A percentile compares a stretch with the other conserved stretches of the same genome.
Conservation (phyloP, 768 basidiomycete genomes). For the Cystoderma amianthinum region DNA sequence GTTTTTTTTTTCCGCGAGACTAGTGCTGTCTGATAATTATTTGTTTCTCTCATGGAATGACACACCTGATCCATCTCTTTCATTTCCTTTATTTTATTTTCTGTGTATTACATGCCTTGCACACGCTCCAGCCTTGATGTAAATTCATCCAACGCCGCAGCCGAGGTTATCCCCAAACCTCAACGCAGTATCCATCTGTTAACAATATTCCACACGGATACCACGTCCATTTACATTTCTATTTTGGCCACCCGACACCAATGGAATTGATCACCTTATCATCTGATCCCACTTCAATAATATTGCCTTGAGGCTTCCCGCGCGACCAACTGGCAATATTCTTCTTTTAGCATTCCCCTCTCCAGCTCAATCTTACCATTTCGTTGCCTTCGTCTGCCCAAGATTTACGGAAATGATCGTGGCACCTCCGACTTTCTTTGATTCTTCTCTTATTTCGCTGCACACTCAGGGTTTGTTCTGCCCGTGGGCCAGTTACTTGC, state of each 20-base stretch:
- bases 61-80: constrained; percentile 20
- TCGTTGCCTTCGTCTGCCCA: neutral
- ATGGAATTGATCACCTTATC: neutral
- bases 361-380: neutral
- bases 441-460: constrained; percentile 1
- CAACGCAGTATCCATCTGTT: neutral
- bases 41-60: constrained; percentile 27
- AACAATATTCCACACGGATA: constrained; percentile 5
- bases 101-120: constrained; percentile 3
- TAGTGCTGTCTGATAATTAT: too few species aligned
- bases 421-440: constrained; percentile 17
- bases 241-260: neutral
- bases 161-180: neutral
- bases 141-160: too few species aligned
- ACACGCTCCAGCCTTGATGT: too few species aligned
- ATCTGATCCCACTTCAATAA: neutral
- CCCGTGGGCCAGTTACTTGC: neutral
- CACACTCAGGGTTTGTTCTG: constrained; percentile 1
- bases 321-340: neutral
- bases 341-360: constrained; percentile 1
- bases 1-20: too few species aligned
- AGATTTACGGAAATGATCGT: constrained; percentile 27
- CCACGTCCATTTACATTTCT: neutral
- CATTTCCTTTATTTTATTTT: neutral
- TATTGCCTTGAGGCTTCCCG: constrained; percentile 1